Base-by-base conservation (phyloP, 2,329 filamentous ascomycete species). In the Dactylellina haptotyla region DNA sequence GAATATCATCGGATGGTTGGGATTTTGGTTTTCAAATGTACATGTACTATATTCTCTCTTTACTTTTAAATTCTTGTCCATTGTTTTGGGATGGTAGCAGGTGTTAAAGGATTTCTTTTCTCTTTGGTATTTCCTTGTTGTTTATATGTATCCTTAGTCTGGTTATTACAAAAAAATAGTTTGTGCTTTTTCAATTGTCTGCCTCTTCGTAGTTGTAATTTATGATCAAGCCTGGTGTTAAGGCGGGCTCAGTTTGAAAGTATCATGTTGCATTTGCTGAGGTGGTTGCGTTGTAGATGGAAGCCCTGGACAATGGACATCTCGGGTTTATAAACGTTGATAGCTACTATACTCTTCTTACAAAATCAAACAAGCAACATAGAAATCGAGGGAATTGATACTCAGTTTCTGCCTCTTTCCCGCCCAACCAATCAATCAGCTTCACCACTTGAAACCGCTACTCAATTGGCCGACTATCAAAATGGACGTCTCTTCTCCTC, bases 211-310 rank as follows among this genome's bases (percentile, higher is more conserved):
- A n/a, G n/a, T n/a, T n/a, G n/a, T n/a, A n/a, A n/a, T n/a, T n/a
- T n/a, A n/a, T n/a, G n/a, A n/a, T n/a, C n/a, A n/a, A n/a, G n/a
- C n/a, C n/a, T n/a, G n/a, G n/a, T n/a, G n/a, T n/a, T n/a, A n/a
- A n/a, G n/a, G n/a, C n/a, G n/a, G n/a, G n/a, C n/a, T n/a, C n/a
- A n/a, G n/a, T 34, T 12, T 8, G 39, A 30, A 2, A 12, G 20
- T 16, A 20, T 1, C 25, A 43, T 64, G 59, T 64, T 64, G 59
- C 41, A 64, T 34, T 64, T 62, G 51, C 26, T 12, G 16, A 2
- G 1, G 5, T 10, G 43, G 30, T 6, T 53, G 58, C 43, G 58
- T 62, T 62, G 58, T 50, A 3, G 41, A 48, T 23, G 30, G 2
- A n/a, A n/a, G n/a, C n/a, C n/a, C n/a, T n/a, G n/a, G n/a, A n/a